Evolutionary conservation across 2,329 filamentous ascomycete genomes (phyloP).

Genomic region (Paracamarosporium sp.): DNA sequence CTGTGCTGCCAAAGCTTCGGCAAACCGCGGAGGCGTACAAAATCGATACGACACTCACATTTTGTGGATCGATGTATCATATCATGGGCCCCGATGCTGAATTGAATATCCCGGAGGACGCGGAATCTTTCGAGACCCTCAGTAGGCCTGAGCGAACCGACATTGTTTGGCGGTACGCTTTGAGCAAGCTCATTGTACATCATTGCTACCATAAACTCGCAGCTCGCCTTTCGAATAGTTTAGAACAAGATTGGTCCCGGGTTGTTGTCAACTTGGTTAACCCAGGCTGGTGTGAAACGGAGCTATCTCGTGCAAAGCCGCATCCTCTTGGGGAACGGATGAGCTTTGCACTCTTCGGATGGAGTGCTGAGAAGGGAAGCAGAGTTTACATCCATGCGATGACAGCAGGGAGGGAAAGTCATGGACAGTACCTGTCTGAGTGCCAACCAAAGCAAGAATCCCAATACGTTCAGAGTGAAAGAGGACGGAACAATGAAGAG

Average conservation of each 20-base stretch:
- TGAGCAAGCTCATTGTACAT: constrained; percentile 17
- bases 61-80: constrained; percentile 18
- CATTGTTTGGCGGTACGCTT: constrained; percentile 13
- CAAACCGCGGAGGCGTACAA: constrained; percentile 6
- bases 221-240: not conserved
- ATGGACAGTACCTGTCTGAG: constrained; percentile 15
- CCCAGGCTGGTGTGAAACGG: constrained; percentile 14
- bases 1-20: constrained; percentile 22
- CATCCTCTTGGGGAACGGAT: constrained; percentile 2
- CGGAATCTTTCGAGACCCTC: constrained; percentile 12
- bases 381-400: constrained; percentile 12
- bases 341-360: constrained; percentile 12
- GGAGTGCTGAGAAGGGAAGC: constrained; percentile 14
- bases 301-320: constrained; percentile 13
- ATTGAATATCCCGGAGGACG: constrained; percentile 6
- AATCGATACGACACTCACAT: constrained; percentile 9
- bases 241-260: not conserved
- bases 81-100: constrained; percentile 13
- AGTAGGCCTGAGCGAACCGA: constrained; percentile 9
- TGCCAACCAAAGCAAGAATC: constrained; percentile 10
- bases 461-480: constrained; percentile 9
- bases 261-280: constrained; percentile 13
- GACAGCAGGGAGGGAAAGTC: constrained; percentile 10
- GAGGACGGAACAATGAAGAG: constrained; percentile 6
- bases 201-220: constrained; percentile 12